These are phyloP conservation scores for Plasmodium reichenowi DNA, from an alignment of 169 alveolate species.

Conservation along the genomic window DNA sequence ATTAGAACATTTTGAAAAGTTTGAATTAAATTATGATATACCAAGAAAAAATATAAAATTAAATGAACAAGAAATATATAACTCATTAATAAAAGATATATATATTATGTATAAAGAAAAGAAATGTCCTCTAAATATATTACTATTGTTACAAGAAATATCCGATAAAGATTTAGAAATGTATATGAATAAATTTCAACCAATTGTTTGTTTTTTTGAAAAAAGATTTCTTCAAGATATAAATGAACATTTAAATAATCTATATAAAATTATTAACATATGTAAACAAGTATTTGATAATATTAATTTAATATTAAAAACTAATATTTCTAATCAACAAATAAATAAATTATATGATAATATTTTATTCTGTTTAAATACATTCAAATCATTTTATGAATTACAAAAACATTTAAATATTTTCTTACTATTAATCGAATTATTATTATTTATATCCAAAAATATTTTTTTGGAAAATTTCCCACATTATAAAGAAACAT, in stretches of 20 bases:
- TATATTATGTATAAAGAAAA: conserved; percentile 49
- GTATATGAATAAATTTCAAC: conserved; percentile 18
- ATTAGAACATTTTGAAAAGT: conserved; percentile 39
- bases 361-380: conserved; percentile 1
- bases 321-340: background rate
- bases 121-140: conserved; percentile 53
- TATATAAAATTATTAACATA: conserved; percentile 19
- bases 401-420: conserved; percentile 50
- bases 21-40: conserved; percentile 60
- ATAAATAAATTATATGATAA: conserved; percentile 13
- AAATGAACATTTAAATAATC: conserved; percentile 53
- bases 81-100: conserved; percentile 38
- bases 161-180: conserved; percentile 51
- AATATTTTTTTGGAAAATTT: conserved; percentile 68
- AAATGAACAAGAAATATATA: conserved; percentile 39
- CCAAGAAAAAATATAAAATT: conserved; percentile 38
- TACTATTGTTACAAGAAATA: conserved; percentile 47
- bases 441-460: conserved; percentile 57
- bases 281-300: conserved; percentile 24
- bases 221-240: conserved; percentile 31
- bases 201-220: conserved; percentile 26
- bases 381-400: conserved; percentile 24
- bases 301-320: conserved; percentile 3
- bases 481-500: conserved; percentile 65
- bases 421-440: conserved; percentile 23